These are phyloP conservation scores for Litchi chinensis DNA, from an alignment of 345 rosid species.

Conservation along the genomic window DNA sequence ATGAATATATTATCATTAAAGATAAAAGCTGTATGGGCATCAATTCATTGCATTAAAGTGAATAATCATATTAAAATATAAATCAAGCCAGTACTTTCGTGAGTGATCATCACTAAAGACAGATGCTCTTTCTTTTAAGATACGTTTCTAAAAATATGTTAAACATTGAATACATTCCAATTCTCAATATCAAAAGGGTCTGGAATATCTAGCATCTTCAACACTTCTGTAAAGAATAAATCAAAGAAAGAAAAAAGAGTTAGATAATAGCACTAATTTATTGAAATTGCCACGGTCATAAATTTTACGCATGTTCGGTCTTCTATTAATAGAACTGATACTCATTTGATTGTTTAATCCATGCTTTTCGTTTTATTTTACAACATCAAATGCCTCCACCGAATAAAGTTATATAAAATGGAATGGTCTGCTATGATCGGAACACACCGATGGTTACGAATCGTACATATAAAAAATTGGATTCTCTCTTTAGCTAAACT, in stretches of 20 bases:
- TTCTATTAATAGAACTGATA: too few relatives aligned
- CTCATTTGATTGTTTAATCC: too few relatives aligned
- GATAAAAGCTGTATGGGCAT: not conserved
- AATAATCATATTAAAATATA: not conserved
- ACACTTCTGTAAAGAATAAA: not conserved
- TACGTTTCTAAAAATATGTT: not conserved
- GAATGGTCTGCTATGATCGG: not conserved
- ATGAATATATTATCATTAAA: not conserved
- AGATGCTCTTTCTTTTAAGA: not conserved
- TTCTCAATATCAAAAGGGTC: not conserved
- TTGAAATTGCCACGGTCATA: too few relatives aligned
- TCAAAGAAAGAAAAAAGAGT: not conserved
- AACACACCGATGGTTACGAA: not conserved
- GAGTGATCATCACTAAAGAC: not conserved
- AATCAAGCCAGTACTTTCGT: too few relatives aligned
- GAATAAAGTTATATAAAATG: too few relatives aligned
- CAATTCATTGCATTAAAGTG: not conserved
- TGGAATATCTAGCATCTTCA: not conserved
- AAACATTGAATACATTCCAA: not conserved
- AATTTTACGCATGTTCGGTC: too few relatives aligned
- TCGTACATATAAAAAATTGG: too few relatives aligned
- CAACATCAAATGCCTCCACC: too few relatives aligned
- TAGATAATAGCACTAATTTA: too few relatives aligned
- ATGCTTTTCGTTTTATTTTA: too few relatives aligned
- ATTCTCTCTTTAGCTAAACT: too few relatives aligned